Conservation (phyloP, 2,329 filamentous ascomycete genomes). For the Phaeophleospora eucalypticola region DNA sequence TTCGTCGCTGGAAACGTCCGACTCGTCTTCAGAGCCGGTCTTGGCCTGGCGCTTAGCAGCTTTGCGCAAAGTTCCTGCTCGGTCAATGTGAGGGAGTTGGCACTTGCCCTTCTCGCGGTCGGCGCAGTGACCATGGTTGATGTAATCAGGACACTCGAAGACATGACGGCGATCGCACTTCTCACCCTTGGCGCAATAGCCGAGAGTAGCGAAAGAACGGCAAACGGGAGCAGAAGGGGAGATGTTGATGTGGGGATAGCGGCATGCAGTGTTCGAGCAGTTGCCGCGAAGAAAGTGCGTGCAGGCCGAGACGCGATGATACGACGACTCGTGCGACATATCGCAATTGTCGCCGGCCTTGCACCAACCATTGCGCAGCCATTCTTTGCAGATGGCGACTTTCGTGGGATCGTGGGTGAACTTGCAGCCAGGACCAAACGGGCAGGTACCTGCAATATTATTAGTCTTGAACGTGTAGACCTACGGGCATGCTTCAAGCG, state of each 20-base stretch:
- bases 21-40: constrained; percentile 29
- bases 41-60: constrained; percentile 46
- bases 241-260: constrained; percentile 79
- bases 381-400: constrained; percentile 86
- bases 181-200: constrained; percentile 81
- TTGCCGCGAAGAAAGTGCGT: constrained; percentile 85
- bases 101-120: constrained; percentile 61
- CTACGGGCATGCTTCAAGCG: constrained; percentile 21
- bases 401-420: constrained; percentile 81
- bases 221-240: constrained; percentile 76
- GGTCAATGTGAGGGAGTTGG: constrained; percentile 80
- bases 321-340: constrained; percentile 79
- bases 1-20: constrained; percentile 69
- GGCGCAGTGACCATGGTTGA: constrained; percentile 81
- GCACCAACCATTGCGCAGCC: constrained; percentile 75
- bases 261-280: constrained; percentile 81
- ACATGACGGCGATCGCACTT: constrained; percentile 79
- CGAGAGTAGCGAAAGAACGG: constrained; percentile 75
- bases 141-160: constrained; percentile 84
- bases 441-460: constrained; percentile 66
- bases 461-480: constrained; percentile 20
- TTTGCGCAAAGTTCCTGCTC: constrained; percentile 72
- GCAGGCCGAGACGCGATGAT: constrained; percentile 82
- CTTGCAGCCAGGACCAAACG: constrained; percentile 73
- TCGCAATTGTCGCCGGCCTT: constrained; percentile 75